Evolutionary conservation across 768 basidiomycete genomes (phyloP), one percentile per base, ranked within the genome.

Genomic region (Termitomyces sp.): DNA sequence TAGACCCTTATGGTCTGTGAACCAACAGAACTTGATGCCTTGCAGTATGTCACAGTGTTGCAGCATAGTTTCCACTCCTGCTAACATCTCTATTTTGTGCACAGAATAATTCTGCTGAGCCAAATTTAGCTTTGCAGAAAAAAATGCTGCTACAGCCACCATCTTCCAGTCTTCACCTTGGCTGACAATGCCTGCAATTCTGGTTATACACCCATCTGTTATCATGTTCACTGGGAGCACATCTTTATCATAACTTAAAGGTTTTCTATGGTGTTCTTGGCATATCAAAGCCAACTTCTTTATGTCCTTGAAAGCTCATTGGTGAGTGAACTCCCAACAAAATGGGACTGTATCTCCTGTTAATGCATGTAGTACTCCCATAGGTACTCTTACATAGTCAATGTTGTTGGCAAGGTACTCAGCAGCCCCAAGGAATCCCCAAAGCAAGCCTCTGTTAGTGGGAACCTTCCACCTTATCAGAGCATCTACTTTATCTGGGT

Each of bases 351-450:
- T 59, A 34, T 60, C 52, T n/a, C 53, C 43, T 2, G 40, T 60
- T 48, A 60, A 49, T 15, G 42, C 31, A n/a, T 47, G 43, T 3
- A 60, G 46, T 8, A 60, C 37, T n/a, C 40, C 51, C 51, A 60
- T 54, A n/a, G 59, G 59, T 1, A 60, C 32, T 5, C 32, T 32
- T 3, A 60, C 59, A 12, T 34, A 32, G 9, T 48, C 43, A 11
- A 60, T 54, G 29, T 60, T 53, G 32, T 11, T 40, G 25, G 25
- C 25, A 25, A 25, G 25, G 25, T 25, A 25, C 25, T 1, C 1
- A 25, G 25, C 25, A 25, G 10, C 10, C 2, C 38, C 38, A 7
- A 38, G 20, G 51, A 42, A 48, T 52, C 1, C 25, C 25, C 25
- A 25, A 25, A 25, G 25, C 25, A 25, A 25, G 25, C 1, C 25